Base-by-base conservation (phyloP, 148 eudicot species). In the Amaranthus palmeri region DNA sequence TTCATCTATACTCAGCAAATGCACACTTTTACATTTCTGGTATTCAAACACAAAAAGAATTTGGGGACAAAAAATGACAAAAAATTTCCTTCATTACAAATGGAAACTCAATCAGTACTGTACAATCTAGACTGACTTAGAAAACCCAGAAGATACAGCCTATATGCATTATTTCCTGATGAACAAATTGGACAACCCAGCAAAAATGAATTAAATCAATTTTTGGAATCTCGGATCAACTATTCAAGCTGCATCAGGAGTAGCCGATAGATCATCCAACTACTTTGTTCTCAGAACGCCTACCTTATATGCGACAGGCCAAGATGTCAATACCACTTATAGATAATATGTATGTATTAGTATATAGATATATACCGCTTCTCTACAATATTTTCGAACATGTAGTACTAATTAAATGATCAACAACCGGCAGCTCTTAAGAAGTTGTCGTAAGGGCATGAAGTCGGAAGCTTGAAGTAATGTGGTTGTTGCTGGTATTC, bases 391-490 rank as follows among this genome's bases (percentile, higher is more conserved):
- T 13, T 25, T 25, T 47, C 54, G 5, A 52, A 42, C 13, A 11
- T 40, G 40, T 57, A 41, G 17, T 49, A 36, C 40, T 18, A 40
- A 17, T 54, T 51, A 41, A n/a, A 6, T 3, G 10, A 65, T 86
- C 78, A 90, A 72, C 86, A 88, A 58, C 88, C 88, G 45, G 97
- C 97, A 54, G 92, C 96, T 76, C 84, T 90, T 69, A 90, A 79
- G 78, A 92, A 92, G 78, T 86, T 82, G 70, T 89, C 97, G 3
- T 81, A 92, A 45, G 97, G 97, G 74, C 87, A 90, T 70, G 89
- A 83, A 45, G 88, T 77, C 3, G 97, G 97, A 36, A 92, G 78
- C 75, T 73, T 83, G 75, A 83, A 87, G 50, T 79, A 65, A 40
- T 84, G 78, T 3, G 92, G 83, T 58, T 77, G 72, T 15, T 85